Percentiles rank a stretch among this genome's conserved stretches.
These are phyloP conservation scores for Beauveria varroae DNA, from an alignment of 2,329 filamentous ascomycete species.

Conservation along the genomic window DNA sequence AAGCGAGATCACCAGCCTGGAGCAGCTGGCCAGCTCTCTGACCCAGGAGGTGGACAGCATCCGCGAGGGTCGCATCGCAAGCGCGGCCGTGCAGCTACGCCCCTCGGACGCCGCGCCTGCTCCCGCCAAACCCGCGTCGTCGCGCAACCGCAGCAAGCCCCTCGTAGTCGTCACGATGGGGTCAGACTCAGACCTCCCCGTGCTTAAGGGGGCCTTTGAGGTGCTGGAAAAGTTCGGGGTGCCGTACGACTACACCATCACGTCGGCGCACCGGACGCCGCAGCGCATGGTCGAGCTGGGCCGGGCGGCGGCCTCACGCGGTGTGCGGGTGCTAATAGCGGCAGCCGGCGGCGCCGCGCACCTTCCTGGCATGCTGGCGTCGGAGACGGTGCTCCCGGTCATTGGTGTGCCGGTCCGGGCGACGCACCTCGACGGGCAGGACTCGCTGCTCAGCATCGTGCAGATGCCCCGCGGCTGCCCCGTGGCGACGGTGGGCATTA, in stretches of 20 bases:
- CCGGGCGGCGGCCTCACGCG: slow-evolving; percentile 52
- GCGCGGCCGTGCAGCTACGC: slow-evolving; percentile 30
- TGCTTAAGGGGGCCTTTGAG: slow-evolving; percentile 58
- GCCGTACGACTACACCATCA: slow-evolving; percentile 66
- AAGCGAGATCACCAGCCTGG: slow-evolving; percentile 53
- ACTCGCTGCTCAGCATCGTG: slow-evolving; percentile 65
- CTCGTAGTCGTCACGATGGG: slow-evolving; percentile 77
- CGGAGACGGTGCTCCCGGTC: slow-evolving; percentile 63
- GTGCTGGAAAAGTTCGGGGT: slow-evolving; percentile 64
- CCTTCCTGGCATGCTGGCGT: slow-evolving; percentile 67
- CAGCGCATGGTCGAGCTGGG: slow-evolving; percentile 62
- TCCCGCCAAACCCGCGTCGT: slow-evolving; percentile 11
- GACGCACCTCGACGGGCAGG: slow-evolving; percentile 62
- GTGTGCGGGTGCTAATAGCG: slow-evolving; percentile 67
- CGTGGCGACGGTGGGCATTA: slow-evolving; percentile 69
- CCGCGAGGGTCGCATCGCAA: slow-evolving; percentile 44
- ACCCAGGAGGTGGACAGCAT: slow-evolving; percentile 57
- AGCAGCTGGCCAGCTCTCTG: slow-evolving; percentile 55
- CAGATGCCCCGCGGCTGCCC: slow-evolving; percentile 72
- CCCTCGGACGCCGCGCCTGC: slow-evolving; percentile 17
- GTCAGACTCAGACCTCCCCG: slow-evolving; percentile 67
- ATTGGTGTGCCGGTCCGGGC: slow-evolving; percentile 74
- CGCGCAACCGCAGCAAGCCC: slow-evolving; percentile 33
- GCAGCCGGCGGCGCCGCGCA: slow-evolving; percentile 69
- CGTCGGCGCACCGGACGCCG: slow-evolving; percentile 72